These are phyloP conservation scores for Neonectria punicea DNA, from an alignment of 2,329 filamentous ascomycete genomes.

Conservation along the genomic window DNA sequence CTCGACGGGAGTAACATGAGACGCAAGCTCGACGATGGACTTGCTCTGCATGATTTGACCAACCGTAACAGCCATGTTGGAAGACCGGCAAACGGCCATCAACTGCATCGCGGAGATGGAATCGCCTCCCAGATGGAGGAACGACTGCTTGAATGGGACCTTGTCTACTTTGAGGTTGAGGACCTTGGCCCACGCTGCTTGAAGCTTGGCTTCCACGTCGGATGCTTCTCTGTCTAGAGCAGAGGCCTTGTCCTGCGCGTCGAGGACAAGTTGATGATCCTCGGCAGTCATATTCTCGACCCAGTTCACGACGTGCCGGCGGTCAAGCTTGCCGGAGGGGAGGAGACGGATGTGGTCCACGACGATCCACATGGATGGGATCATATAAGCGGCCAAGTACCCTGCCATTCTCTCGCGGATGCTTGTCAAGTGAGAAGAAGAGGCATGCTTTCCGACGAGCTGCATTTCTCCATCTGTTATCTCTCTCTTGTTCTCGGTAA, in stretches of 20 bases:
- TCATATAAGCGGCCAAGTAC: constrained; percentile 31
- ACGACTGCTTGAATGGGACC: constrained; percentile 31
- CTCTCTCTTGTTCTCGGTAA: background rate
- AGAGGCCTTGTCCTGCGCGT: constrained; percentile 20
- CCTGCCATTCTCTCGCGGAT: constrained; percentile 21
- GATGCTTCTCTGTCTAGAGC: constrained; percentile 24
- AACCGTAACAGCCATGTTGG: constrained; percentile 26
- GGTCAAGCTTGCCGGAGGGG: constrained; percentile 33
- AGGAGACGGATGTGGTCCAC: constrained; percentile 22
- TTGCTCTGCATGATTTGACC: constrained; percentile 36
- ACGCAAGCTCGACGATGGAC: constrained; percentile 35
- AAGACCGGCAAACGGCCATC: constrained; percentile 33
- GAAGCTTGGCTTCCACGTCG: constrained; percentile 16
- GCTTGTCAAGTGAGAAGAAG: background rate
- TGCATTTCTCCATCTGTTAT: constrained; percentile 2
- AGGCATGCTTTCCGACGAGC: background rate
- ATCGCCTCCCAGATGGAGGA: constrained; percentile 34
- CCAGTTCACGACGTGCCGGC: constrained; percentile 6
- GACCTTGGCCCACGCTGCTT: constrained; percentile 26
- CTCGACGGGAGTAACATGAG: constrained; percentile 5
- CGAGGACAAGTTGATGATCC: constrained; percentile 13
- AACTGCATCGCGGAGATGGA: constrained; percentile 38
- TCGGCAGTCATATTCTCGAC: constrained; percentile 21
- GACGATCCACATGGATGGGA: constrained; percentile 31
- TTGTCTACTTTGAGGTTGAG: constrained; percentile 13